Conservation (phyloP, 106 monocot genomes). For the Chionographis japonica region DNA sequence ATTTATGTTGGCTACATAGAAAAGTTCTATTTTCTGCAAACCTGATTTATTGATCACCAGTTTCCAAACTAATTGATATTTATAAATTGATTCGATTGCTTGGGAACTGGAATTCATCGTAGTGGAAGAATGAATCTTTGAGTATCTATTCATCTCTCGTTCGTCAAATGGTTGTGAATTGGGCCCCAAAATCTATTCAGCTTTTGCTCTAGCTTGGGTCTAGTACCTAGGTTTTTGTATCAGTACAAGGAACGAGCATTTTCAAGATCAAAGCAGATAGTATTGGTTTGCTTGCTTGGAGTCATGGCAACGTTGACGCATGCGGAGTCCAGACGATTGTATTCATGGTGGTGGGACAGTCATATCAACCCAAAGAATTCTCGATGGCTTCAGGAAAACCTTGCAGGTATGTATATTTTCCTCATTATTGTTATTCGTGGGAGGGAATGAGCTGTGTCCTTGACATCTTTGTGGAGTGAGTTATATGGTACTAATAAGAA, state of each 20-base stretch:
- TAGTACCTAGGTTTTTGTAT: conserved; percentile 2
- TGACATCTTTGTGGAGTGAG: too few relatives aligned
- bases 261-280: neutral
- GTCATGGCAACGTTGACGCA: conserved; percentile 37
- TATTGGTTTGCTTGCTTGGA: conserved; percentile 8
- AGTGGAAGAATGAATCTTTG: too few relatives aligned
- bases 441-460: neutral
- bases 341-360: conserved; percentile 85
- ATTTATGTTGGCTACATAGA: too few relatives aligned
- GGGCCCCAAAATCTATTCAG: neutral
- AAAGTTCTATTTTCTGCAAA: too few relatives aligned
- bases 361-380: conserved; percentile 72
- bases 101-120: too few relatives aligned
- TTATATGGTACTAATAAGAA: too few relatives aligned
- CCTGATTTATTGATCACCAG: too few relatives aligned
- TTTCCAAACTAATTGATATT: too few relatives aligned
- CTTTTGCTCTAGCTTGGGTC: neutral
- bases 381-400: conserved; percentile 71
- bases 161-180: too few relatives aligned
- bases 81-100: too few relatives aligned
- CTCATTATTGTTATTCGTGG: neutral
- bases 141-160: too few relatives aligned
- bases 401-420: conserved; percentile 33
- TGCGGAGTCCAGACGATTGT: conserved; percentile 40
- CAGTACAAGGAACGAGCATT: neutral